Conservation (phyloP, 805 yeast genomes). For the Pichia paraexigua region DNA sequence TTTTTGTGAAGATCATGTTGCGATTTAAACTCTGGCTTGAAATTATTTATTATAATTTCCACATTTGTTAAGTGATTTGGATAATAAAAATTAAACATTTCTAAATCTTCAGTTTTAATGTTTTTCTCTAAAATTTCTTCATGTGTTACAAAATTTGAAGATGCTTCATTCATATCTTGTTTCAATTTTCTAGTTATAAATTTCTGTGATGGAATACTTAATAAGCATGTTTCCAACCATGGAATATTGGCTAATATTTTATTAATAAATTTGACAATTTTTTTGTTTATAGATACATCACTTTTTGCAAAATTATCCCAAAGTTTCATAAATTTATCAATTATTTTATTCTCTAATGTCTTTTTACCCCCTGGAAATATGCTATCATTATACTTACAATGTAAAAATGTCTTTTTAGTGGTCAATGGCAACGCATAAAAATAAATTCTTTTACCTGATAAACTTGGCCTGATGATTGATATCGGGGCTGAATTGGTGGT, state of each 20-base stretch:
- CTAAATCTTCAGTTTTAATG: constrained; percentile 22
- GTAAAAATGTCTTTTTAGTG: constrained; percentile 48
- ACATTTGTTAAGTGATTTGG: constrained; percentile 34
- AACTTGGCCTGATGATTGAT: not conserved
- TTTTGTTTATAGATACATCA: constrained; percentile 45
- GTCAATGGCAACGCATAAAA: constrained; percentile 70
- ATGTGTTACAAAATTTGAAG: not conserved
- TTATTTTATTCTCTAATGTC: constrained; percentile 34
- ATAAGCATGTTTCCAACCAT: constrained; percentile 71
- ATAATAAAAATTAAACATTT: constrained; percentile 39
- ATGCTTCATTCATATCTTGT: constrained; percentile 18
- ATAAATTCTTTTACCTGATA: constrained; percentile 32
- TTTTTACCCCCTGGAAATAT: constrained; percentile 28
- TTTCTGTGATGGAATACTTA: constrained; percentile 64
- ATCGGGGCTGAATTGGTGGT: not conserved
- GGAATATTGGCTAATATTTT: constrained; percentile 55
- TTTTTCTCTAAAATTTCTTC: constrained; percentile 10
- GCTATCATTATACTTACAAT: constrained; percentile 50
- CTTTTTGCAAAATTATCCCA: constrained; percentile 62
- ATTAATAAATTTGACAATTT: constrained; percentile 47
- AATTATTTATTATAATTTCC: constrained; percentile 29
- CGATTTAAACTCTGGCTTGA: constrained; percentile 33
- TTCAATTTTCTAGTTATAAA: constrained; percentile 46
- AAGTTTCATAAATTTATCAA: constrained; percentile 40
- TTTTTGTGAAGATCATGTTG: constrained; percentile 49